Evolutionary conservation across 1,139 yeast species (phyloP), one percentile per base, ranked within the genome.

Genomic region (Suhomyces bolitotheri): DNA sequence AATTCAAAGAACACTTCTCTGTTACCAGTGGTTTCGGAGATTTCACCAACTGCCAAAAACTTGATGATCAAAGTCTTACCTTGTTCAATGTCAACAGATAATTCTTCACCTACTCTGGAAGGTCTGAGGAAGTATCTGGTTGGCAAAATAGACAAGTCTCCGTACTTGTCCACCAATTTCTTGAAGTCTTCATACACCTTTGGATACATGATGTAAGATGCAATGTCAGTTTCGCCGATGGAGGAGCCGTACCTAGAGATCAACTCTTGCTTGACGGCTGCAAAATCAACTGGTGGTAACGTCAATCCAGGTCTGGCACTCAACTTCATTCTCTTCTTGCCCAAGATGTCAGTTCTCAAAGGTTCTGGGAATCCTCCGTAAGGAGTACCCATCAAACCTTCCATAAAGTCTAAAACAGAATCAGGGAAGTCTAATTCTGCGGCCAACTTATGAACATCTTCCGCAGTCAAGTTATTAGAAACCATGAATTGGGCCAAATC

Each of bases 361-460:
- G 99, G 98, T 68, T 92, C 99, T 36, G 98, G 98, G 95, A 94
- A 92, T 6, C 99, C 99, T 50, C 98, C 98, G 60, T 87, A 89
- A 52, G 99, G 99, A 54, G 92, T 92, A 59, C 99, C 99, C 89
- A 94, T 92, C 58, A 92, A 76, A 53, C 99, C 99, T 72, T 94
- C 96, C 79, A 92, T 89, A 76, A 92, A 92, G 67, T 94, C 98
- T 59, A 92, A 76, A 22, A 92, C 96, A 12, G 97, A 90, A 56
- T 84, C 97, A 41, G 99, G 99, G 95, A 92, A 92, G 65, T 92
- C 97, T 54, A 92, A 78, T 50, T 88, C 88, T 34, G 79, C 69
- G 2, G 98, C 98, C 56, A 92, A 78, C 58, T 83, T 84, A 60
- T 72, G 71, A 42, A 94, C 95, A 57, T 92, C 99, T 55, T 85